Conservation (phyloP, 78 protist genomes). For the Guillardia theta region DNA sequence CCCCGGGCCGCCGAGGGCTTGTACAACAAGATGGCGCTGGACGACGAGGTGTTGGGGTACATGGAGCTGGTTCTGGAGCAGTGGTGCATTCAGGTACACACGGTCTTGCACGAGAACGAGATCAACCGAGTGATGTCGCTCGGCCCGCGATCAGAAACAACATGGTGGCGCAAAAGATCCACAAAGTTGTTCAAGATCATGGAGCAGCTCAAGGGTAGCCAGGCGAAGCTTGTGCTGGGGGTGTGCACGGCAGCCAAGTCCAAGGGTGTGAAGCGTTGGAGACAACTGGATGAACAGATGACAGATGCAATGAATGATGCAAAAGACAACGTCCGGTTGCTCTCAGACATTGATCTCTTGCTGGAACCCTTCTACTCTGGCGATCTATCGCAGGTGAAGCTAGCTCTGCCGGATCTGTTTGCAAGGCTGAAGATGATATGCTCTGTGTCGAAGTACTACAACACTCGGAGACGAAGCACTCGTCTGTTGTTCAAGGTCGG, state of each 20-base stretch:
- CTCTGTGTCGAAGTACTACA: constrained; percentile 67
- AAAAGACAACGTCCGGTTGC: constrained; percentile 74
- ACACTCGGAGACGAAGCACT: constrained; percentile 65
- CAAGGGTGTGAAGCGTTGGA: constrained; percentile 47
- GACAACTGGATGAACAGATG: neutral
- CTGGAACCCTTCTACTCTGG: constrained; percentile 64
- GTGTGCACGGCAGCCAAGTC: constrained; percentile 46
- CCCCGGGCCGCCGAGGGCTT: neutral
- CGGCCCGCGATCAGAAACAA: neutral
- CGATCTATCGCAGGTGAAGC: constrained; percentile 51
- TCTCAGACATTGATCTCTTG: constrained; percentile 61
- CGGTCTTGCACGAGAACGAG: neutral
- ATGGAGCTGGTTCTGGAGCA: neutral
- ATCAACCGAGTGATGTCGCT: neutral
- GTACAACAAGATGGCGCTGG: neutral
- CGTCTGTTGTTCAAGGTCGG: constrained; percentile 76
- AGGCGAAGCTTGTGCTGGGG: constrained; percentile 2
- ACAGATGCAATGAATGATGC: constrained; percentile 64
- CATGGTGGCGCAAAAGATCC: neutral
- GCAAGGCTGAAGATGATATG: constrained; percentile 69
- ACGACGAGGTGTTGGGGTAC: neutral
- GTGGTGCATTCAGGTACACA: neutral
- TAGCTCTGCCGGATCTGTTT: constrained; percentile 63
- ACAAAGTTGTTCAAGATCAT: neutral
- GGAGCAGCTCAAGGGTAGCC: neutral